These are phyloP conservation scores for Cystofilobasidium ferigula DNA, from an alignment of 768 basidiomycete genomes.

Conservation along the genomic window DNA sequence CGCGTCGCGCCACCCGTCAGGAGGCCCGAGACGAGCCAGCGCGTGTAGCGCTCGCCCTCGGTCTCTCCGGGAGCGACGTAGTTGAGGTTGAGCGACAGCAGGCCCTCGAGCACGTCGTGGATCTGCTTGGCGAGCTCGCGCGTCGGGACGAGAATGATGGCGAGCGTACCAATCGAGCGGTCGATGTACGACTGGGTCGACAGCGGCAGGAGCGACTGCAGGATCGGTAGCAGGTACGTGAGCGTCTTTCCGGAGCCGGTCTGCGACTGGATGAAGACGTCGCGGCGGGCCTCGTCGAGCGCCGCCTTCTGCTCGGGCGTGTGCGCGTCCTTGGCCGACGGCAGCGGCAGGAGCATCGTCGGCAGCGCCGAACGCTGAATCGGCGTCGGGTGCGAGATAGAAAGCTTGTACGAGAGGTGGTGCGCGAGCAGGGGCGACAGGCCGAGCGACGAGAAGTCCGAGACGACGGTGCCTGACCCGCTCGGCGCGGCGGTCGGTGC, in stretches of 20 bases:
- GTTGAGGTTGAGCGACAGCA: constrained; percentile 61
- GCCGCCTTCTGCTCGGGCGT: too few species aligned
- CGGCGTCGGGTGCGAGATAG: constrained; percentile 71
- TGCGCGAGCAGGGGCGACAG: constrained; percentile 66
- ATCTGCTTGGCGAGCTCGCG: constrained; percentile 95
- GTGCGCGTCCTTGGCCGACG: not conserved
- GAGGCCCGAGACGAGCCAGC: constrained; percentile 88
- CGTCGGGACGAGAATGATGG: constrained; percentile 87
- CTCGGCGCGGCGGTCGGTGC: constrained; percentile 28
- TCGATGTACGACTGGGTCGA: constrained; percentile 86
- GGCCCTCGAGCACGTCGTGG: constrained; percentile 75
- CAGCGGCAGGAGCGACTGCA: constrained; percentile 84
- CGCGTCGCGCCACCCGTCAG: constrained; percentile 89
- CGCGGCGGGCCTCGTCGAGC: constrained; percentile 40
- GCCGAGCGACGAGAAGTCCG: constrained; percentile 70
- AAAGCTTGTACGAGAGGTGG: constrained; percentile 70
- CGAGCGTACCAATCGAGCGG: constrained; percentile 85
- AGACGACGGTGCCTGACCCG: not conserved
- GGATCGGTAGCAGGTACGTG: constrained; percentile 82
- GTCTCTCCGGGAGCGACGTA: constrained; percentile 36
- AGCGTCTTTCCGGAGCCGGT: constrained; percentile 73
- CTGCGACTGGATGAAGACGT: constrained; percentile 89
- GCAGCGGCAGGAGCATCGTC: constrained; percentile 47
- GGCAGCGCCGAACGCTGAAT: constrained; percentile 67
- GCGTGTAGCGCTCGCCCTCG: constrained; percentile 42